These are phyloP conservation scores for Diaporthe amygdali DNA, from an alignment of 2,329 filamentous ascomycete species.

Conservation along the genomic window DNA sequence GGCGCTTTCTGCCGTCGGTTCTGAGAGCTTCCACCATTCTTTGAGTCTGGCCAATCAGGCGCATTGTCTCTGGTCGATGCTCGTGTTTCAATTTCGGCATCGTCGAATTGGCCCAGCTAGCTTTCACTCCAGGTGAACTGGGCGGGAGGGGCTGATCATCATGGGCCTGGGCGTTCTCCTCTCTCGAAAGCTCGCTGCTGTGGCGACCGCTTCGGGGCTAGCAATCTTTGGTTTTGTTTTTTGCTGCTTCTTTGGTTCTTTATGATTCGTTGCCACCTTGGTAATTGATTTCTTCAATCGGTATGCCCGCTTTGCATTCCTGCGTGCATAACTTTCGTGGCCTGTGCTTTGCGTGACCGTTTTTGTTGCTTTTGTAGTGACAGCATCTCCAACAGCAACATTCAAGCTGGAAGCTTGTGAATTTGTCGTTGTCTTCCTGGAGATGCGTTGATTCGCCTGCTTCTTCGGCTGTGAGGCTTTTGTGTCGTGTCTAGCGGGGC, in stretches of 20 bases:
- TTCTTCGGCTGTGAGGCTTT: background rate
- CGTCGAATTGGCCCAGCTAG: background rate
- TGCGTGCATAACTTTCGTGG: background rate
- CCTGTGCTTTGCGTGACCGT: too few species aligned
- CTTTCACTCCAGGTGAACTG: background rate
- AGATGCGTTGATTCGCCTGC: background rate
- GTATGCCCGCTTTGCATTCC: background rate
- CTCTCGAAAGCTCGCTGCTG: background rate
- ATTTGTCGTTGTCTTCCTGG: background rate
- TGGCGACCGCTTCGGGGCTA: background rate
- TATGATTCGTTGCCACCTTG: too few species aligned
- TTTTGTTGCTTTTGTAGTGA: background rate
- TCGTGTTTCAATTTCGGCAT: background rate
- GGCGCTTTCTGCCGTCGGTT: background rate
- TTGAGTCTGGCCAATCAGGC: background rate
- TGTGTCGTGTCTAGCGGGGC: too few species aligned
- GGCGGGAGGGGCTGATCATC: background rate
- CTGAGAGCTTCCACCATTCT: background rate
- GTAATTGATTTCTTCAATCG: background rate
- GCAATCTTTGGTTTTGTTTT: background rate
- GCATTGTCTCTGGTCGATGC: background rate
- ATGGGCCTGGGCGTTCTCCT: background rate
- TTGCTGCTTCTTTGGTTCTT: background rate
- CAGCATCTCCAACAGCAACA: background rate
- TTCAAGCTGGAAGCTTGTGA: background rate